These are phyloP conservation scores for Skeletonema menzelii DNA, from an alignment of 108 stramenopile species.

Conservation along the genomic window DNA sequence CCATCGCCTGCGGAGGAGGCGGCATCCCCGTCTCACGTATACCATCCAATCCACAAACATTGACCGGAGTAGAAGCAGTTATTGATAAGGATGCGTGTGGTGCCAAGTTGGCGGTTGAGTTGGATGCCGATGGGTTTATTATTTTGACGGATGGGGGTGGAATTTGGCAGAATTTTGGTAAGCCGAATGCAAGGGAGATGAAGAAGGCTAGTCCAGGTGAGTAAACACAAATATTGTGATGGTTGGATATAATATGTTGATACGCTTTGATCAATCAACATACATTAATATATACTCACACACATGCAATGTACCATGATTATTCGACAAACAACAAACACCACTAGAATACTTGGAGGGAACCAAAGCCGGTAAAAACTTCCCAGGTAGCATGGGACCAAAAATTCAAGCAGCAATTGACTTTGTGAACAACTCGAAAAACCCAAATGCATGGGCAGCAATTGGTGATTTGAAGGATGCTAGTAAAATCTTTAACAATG, in stretches of 20 bases:
- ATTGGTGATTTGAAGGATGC: constrained; percentile 84
- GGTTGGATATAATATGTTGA: too few species aligned
- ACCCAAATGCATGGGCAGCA: constrained; percentile 62
- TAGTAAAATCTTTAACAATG: constrained; percentile 56
- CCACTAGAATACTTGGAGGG: constrained; percentile 61
- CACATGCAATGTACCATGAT: too few species aligned
- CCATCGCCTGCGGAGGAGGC: constrained; percentile 84
- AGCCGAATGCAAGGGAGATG: constrained; percentile 80
- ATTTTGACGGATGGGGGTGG: constrained; percentile 86
- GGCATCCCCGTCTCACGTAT: constrained; percentile 78
- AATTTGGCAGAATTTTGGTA: constrained; percentile 84
- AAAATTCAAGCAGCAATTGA: constrained; percentile 81
- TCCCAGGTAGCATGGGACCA: constrained; percentile 76
- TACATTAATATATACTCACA: too few species aligned
- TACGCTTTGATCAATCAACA: too few species aligned
- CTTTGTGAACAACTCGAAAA: constrained; percentile 63
- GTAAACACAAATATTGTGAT: neutral
- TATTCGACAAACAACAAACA: neutral
- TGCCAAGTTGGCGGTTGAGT: constrained; percentile 62
- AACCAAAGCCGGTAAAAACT: constrained; percentile 55
- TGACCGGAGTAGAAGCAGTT: constrained; percentile 81
- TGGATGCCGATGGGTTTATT: constrained; percentile 81
- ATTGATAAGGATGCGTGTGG: constrained; percentile 80
- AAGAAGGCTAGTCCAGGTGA: constrained; percentile 51
- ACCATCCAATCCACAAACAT: constrained; percentile 64